Conservation (phyloP, 1,139 yeast genomes). For the Oligophagozyma castellii region DNA sequence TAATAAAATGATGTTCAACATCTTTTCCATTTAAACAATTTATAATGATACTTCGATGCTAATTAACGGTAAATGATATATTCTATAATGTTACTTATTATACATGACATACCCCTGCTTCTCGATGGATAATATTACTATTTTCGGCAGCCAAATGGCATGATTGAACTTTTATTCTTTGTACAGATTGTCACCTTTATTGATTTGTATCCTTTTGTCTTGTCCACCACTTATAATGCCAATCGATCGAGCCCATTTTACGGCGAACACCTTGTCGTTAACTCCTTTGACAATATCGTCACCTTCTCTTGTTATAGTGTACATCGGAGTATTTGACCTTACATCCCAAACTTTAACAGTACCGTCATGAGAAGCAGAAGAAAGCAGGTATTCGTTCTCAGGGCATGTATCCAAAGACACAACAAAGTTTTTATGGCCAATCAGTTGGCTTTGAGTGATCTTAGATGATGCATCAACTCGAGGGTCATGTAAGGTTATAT, state of each 20-base stretch:
- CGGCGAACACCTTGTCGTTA: slow-evolving; percentile 65
- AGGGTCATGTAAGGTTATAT: slow-evolving; percentile 87
- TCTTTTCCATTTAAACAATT: too few species aligned
- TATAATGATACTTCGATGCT: too few species aligned
- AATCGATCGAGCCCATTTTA: slow-evolving; percentile 64
- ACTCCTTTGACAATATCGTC: slow-evolving; percentile 26
- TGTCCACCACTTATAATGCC: slow-evolving; percentile 92
- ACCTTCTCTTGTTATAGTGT: slow-evolving; percentile 66
- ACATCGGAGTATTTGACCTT: slow-evolving; percentile 73
- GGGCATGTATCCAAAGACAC: slow-evolving; percentile 66
- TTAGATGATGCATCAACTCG: slow-evolving; percentile 39
- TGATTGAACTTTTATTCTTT: slow-evolving; percentile 7
- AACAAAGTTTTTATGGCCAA: slow-evolving; percentile 89
- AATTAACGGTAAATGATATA: too few species aligned
- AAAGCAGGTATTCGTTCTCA: slow-evolving; percentile 62
- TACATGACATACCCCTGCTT: too few species aligned
- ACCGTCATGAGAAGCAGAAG: slow-evolving; percentile 91
- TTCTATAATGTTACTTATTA: too few species aligned
- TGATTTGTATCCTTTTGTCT: slow-evolving; percentile 85
- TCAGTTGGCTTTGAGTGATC: slow-evolving; percentile 52
- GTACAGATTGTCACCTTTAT: slow-evolving; percentile 34
- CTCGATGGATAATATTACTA: too few species aligned
- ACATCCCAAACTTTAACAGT: slow-evolving; percentile 94
- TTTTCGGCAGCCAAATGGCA: too few species aligned
- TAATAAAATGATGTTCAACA: too few species aligned